These are phyloP conservation scores for Venturia carpophila DNA, from an alignment of 2,329 filamentous ascomycete genomes.

Conservation along the genomic window DNA sequence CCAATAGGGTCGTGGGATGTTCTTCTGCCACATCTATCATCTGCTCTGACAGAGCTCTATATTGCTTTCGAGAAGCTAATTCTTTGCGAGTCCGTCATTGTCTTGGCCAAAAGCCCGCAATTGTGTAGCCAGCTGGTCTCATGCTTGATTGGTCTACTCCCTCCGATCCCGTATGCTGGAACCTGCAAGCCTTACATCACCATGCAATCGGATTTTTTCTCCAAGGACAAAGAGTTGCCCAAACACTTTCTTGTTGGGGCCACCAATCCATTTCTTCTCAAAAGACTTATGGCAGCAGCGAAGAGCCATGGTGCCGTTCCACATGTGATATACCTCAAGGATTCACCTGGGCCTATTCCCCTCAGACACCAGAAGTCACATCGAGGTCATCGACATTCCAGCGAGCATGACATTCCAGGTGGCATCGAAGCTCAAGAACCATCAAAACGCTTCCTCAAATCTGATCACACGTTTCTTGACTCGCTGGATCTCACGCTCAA, in stretches of 20 bases:
- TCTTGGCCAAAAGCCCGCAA: conserved; percentile 36
- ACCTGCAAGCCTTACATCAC: conserved; percentile 35
- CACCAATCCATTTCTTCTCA: conserved; percentile 36
- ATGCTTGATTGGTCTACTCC: conserved; percentile 33
- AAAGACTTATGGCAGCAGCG: conserved; percentile 27
- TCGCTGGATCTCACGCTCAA: conserved; percentile 30
- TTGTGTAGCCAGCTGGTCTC: conserved; percentile 35
- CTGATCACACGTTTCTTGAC: conserved; percentile 29
- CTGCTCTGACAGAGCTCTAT: conserved; percentile 34
- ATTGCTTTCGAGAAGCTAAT: conserved; percentile 35
- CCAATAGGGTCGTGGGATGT: conserved; percentile 33
- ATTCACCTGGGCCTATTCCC: conserved; percentile 30
- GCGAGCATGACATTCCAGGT: conserved; percentile 32
- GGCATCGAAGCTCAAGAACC: conserved; percentile 33
- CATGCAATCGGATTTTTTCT: conserved; percentile 31
- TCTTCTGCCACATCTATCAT: conserved; percentile 33
- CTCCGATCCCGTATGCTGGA: conserved; percentile 35
- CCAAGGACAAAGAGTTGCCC: conserved; percentile 22
- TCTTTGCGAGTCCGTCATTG: conserved; percentile 34
- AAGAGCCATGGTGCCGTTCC: conserved; percentile 22
- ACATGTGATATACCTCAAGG: conserved; percentile 32
- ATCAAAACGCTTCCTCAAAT: conserved; percentile 33
- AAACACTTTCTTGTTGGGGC: conserved; percentile 34
- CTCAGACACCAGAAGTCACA: conserved; percentile 23
- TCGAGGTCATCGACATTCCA: conserved; percentile 20